Percentiles rank a stretch among this genome's conserved stretches.
phyloP scores from a whole-genome alignment of 2,329 filamentous ascomycete genomes.

The Diplodia intermedia region DNA sequence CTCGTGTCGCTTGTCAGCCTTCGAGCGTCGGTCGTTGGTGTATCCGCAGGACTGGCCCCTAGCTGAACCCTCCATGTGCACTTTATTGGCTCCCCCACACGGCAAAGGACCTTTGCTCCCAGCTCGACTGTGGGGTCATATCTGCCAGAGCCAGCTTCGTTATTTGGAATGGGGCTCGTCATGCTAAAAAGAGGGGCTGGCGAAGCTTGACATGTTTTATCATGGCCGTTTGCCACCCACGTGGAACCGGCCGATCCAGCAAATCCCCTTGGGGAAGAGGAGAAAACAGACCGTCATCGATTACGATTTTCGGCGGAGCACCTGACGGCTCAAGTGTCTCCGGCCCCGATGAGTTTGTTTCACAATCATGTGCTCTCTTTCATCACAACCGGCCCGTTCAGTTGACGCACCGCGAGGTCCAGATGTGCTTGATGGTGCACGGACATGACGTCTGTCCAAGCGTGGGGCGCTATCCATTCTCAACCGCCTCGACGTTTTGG shows the following conservation, averaged over 20 bases:
- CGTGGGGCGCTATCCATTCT: not conserved
- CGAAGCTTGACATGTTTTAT: not conserved
- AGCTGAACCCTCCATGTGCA: not conserved
- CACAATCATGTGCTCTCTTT: not conserved
- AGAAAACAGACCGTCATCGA: not conserved
- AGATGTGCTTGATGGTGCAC: not conserved
- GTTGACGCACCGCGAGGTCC: no score
- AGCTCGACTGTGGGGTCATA: conserved; percentile 4
- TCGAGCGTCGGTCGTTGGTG: not conserved
- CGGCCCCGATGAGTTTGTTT: not conserved
- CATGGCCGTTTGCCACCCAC: not conserved
- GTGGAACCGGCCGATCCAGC: conserved; percentile 1
- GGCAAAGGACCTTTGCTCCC: not conserved
- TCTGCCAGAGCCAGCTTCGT: not conserved
- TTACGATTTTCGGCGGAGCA: conserved; percentile 19
- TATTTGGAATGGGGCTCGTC: not conserved
- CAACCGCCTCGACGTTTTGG: not conserved
- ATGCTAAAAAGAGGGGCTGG: not conserved
- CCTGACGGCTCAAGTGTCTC: not conserved
- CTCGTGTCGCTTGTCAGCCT: not conserved
- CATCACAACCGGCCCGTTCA: not conserved
- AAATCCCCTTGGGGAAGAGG: conserved; percentile 13
- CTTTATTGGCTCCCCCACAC: conserved; percentile 11
- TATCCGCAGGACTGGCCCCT: conserved; percentile 1
- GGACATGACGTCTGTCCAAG: conserved; percentile 8